Base-by-base conservation (phyloP, 257 asterid genomes). In the Handroanthus guayacan region DNA sequence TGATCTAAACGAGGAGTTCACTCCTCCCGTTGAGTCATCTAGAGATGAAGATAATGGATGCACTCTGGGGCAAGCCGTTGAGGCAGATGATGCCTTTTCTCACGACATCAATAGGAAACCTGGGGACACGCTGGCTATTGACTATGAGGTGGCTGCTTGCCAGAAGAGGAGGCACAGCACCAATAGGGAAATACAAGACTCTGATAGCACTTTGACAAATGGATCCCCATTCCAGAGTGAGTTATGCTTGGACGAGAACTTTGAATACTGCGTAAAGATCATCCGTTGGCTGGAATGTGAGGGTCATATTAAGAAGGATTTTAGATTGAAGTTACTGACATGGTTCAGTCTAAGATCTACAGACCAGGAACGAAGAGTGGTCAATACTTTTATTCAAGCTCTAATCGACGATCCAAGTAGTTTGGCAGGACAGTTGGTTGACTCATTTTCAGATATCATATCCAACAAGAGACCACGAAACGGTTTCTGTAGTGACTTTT, bases 261-360 rank as follows among this genome's bases (percentile, higher is more conserved):
- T 88, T 68, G 96, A 90, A 81, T 85, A 85, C 74, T 87, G 96
- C 60, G 91, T 88, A 31, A 87, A 84, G 91, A 87, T 87, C 62
- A 90, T 88, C 20, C 85, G 92, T 38, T 90, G 91, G 92, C 82
- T 90, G 75, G 94, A 90, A 72, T 87, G 92, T 7, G 90, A 88
- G 81, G 91, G 96, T 50, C 81, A 85, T 82, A 84, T 90, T 57
- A 75, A 79, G 43, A 81, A 84, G 85, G 92, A 85, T 20, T 90
- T 90, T 72, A 82, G 96, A 63, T 82, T 88, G 81, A 90, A 83
- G 71, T 77, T 90, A 78, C 94, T 90, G 34, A 88, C 92, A 9
- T 90, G 96, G 96, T 87, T 90, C 85, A 88, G 92, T 80, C 75
- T 90, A 77, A 80, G 94, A 72, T 81, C 94, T 45, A 84, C 90